A percentile compares a stretch with the other conserved stretches of the same genome.
Conservation (phyloP, 805 yeast genomes). For the Saccharomycopsis sp. region DNA sequence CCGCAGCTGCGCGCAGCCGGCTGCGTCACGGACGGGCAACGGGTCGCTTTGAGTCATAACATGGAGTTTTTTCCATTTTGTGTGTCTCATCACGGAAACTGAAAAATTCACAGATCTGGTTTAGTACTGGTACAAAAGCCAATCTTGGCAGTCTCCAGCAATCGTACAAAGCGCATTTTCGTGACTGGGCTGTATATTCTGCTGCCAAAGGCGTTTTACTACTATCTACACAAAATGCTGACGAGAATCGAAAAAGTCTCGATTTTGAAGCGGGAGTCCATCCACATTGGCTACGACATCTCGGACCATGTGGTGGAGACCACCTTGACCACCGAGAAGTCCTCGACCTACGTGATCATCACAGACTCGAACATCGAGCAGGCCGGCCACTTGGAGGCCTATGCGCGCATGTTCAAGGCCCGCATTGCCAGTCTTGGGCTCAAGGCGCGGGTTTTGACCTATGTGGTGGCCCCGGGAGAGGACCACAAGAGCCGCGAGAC, state of each 20-base stretch:
- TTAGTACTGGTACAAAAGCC: too few relatives aligned
- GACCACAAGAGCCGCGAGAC: conserved; percentile 81
- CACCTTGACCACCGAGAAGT: conserved; percentile 51
- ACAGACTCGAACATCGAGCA: conserved; percentile 76
- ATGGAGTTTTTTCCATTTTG: not conserved
- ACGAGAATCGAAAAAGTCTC: conserved; percentile 43
- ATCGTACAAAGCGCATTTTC: too few relatives aligned
- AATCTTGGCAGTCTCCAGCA: too few relatives aligned
- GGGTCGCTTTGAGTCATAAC: not conserved
- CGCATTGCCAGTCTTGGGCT: conserved; percentile 30
- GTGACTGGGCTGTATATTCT: too few relatives aligned
- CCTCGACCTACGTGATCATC: conserved; percentile 88
- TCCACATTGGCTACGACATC: conserved; percentile 86
- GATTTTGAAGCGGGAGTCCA: conserved; percentile 75
- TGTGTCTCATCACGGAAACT: not conserved
- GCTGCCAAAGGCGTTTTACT: too few relatives aligned
- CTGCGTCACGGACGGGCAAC: too few relatives aligned
- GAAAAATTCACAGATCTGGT: too few relatives aligned
- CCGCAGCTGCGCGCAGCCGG: too few relatives aligned
- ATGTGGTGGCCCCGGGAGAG: conserved; percentile 87
- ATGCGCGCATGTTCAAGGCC: conserved; percentile 37
- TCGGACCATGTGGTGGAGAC: conserved; percentile 67
- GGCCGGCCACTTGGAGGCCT: conserved; percentile 51
- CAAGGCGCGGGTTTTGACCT: conserved; percentile 64
- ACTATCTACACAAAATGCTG: too few relatives aligned